Evolutionary conservation across 176 grass and related monocot species (phyloP), one percentile per base, ranked within the genome.

Genomic region (Dactylis glomerata): DNA sequence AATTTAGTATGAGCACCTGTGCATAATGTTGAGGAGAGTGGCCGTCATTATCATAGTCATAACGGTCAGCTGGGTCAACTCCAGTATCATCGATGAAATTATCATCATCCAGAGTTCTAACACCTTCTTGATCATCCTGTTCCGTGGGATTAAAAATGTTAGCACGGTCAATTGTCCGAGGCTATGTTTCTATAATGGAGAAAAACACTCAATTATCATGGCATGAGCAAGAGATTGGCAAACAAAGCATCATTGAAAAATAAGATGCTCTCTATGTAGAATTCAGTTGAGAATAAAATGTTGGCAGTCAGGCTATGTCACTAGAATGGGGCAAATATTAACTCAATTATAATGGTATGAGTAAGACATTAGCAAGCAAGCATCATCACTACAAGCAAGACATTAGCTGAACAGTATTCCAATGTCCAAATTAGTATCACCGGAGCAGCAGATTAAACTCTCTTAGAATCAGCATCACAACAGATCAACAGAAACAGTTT

Each of bases 101-200:
- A 88, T 99, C 96, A 86, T 99, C 96, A 24, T 99, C 96, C 68
- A 94, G 3, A 36, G 89, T 99, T 89, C 91, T 89, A 41, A 86
- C 76, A 50, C 93, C 96, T 84, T 99, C 96, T 89, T 96, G 91
- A n/a, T 99, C 96, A 94, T 99, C 94, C 93, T 99, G 78, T 58
- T 81, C 68, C 78, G 86, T 41, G 13, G 83, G 12, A 78, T 47
- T 31, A 73, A 55, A 58, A 47, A n/a, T 49, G 74, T 46, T 20
- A 55, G 13, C 52, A 73, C 23, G 52, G 63, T 19, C 15, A 19
- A 32, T 37, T n/a, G n/a, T 49, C 20, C 22, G 54, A 55, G 26
- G 56, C 26, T 81, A 74, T 72, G 65, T 17, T 72, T 14, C 2
- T 46, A 73, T 73, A 2, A 0, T 46, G 41, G 13, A 46, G n/a